phyloP scores from a whole-genome alignment of 139 green algal species.

The Gonium pectorale region DNA sequence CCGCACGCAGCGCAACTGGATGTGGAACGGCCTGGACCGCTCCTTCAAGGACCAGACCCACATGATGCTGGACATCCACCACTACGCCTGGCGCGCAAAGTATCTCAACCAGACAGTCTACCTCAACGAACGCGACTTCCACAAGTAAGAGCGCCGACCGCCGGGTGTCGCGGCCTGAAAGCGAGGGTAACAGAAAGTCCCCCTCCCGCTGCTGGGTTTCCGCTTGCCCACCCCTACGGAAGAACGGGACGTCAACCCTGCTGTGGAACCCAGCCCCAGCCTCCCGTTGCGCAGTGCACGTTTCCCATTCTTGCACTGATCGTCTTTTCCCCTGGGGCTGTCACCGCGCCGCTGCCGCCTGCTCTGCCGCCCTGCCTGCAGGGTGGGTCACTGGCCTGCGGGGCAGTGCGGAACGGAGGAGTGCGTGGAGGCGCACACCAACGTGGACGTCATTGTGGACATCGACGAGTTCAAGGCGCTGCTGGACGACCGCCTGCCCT shows the following conservation, averaged over 20 bases:
- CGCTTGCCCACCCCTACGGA: too few species aligned
- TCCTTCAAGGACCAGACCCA: constrained; percentile 74
- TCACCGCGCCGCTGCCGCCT: too few species aligned
- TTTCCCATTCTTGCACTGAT: too few species aligned
- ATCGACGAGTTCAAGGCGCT: constrained; percentile 61
- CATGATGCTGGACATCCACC: constrained; percentile 89
- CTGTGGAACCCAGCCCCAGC: too few species aligned
- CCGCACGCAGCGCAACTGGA: constrained; percentile 84
- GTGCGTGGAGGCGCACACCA: constrained; percentile 89
- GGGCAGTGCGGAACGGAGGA: constrained; percentile 81
- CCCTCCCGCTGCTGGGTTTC: too few species aligned
- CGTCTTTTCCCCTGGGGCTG: too few species aligned
- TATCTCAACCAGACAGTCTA: constrained; percentile 84
- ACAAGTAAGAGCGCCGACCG: constrained; percentile 57
- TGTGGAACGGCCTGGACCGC: constrained; percentile 70
- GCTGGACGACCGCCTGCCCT: constrained; percentile 74
- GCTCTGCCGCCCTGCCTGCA: neutral
- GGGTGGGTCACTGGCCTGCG: constrained; percentile 75
- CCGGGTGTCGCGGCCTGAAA: too few species aligned
- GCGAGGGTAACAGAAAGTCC: too few species aligned
- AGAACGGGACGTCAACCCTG: too few species aligned
- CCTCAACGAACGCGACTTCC: constrained; percentile 70
- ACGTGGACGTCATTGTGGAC: constrained; percentile 86
- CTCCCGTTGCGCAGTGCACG: too few species aligned
- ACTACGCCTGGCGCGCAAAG: constrained; percentile 84